phyloP scores from a whole-genome alignment of 345 rosid species.

The Moringa oleifera region DNA sequence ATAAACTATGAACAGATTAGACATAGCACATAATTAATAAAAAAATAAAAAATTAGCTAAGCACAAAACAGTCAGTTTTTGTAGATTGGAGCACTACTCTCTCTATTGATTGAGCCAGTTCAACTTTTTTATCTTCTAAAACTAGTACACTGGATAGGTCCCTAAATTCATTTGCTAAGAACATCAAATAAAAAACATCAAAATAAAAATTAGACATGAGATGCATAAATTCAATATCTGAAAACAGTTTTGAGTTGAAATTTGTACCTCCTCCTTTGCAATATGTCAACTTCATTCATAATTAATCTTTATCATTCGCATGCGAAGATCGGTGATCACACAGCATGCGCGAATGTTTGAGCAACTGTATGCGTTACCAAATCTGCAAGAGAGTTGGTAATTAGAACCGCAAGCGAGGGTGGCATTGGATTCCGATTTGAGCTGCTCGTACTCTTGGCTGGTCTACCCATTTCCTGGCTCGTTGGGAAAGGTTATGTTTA shows the following conservation, averaged over 20 bases:
- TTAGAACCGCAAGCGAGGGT: too few species aligned
- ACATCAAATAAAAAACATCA: neutral
- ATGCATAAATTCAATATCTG: neutral
- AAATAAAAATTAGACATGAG: neutral
- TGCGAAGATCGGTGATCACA: constrained; percentile 28
- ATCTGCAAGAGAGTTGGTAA: constrained; percentile 16
- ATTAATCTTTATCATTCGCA: constrained; percentile 24
- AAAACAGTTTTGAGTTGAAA: neutral
- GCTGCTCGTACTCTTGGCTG: too few species aligned
- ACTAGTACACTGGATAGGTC: constrained; percentile 34
- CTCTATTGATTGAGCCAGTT: constrained; percentile 20
- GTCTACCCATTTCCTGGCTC: too few species aligned
- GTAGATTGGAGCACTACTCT: constrained; percentile 32
- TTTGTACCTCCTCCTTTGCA: constrained; percentile 36
- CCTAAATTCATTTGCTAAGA: constrained; percentile 41
- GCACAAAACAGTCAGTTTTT: constrained; percentile 26
- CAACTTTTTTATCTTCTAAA: constrained; percentile 22
- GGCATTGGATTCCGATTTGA: too few species aligned
- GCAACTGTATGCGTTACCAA: constrained; percentile 6
- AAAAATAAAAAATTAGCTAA: neutral
- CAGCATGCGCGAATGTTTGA: constrained; percentile 2
- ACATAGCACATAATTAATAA: neutral
- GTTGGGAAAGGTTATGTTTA: too few species aligned
- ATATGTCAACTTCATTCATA: constrained; percentile 17
- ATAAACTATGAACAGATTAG: neutral